Evolutionary conservation across 2,329 filamentous ascomycete species (phyloP).

Genomic region (Alternaria sp.): DNA sequence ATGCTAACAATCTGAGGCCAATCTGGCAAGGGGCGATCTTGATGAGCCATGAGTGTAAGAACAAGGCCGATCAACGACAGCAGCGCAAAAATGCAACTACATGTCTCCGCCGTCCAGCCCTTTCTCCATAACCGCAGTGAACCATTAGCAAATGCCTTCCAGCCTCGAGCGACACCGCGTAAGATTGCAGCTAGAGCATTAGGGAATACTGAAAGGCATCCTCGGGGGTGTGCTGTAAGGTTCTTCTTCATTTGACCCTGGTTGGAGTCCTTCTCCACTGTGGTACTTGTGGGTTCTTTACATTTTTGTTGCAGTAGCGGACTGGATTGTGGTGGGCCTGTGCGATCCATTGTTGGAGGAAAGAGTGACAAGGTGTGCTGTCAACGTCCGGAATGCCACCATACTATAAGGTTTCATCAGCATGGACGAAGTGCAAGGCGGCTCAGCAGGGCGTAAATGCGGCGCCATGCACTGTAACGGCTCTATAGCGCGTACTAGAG

Average conservation of each 20-base stretch:
- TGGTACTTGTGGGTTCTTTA: neutral
- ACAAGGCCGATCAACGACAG: conserved; percentile 1
- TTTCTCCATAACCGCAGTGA: conserved; percentile 6
- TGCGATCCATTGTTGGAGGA: neutral
- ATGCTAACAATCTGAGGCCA: conserved; percentile 21
- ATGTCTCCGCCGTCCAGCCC: conserved; percentile 17
- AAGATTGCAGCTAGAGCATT: neutral
- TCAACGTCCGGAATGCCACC: neutral
- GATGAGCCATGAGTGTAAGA: conserved; percentile 11
- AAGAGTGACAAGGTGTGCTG: neutral
- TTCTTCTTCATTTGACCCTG: neutral
- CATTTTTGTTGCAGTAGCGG: conserved; percentile 4
- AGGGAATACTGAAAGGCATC: neutral
- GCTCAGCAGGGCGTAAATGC: conserved; percentile 5
- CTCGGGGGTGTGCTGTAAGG: neutral
- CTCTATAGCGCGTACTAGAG: no score
- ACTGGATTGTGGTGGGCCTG: neutral
- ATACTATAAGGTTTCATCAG: neutral
- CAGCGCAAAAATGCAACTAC: conserved; percentile 13
- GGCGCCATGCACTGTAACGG: neutral
- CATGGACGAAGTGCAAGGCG: neutral
- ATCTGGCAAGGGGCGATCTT: conserved; percentile 15
- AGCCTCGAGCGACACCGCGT: neutral
- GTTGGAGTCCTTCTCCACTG: neutral
- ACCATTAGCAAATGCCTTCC: neutral